Evolutionary conservation across 1,284 basidiomycete species (phyloP), one percentile per base, ranked within the genome.

Genomic region (Hemileccinum hortonii): DNA sequence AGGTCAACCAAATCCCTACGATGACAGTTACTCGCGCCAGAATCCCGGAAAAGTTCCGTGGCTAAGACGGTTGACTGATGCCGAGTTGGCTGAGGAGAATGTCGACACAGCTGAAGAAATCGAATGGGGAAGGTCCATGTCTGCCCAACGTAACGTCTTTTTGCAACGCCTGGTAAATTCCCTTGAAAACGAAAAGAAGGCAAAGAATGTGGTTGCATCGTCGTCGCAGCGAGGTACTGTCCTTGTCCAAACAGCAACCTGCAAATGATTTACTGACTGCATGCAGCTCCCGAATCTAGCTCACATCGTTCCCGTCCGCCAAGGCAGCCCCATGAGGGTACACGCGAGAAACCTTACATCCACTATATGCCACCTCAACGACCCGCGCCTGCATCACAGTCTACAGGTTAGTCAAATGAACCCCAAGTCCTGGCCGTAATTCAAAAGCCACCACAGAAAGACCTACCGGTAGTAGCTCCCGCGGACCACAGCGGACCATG

Each of bases 31-130:
- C 59, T 76, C 86, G 4, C 70, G 69, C 33, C 63, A 69, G 50
- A 64, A 81, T 60, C 70, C 74, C 1, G 78, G 78, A 24, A 81
- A 79, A 62, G 80, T 82, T 32, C 87, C 88, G 2, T 65, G 67
- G 46, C 67, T 90, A 39, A 72, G 74, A 46, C 68, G 67, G 14
- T 70, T 89, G 33, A 74, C 76, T 15, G 69, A 73, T 15, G 67
- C 74, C 42, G 80, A 87, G 61, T 69, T 75, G 53, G 68, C 64
- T 3, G 61, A 66, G 49, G 87, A 90, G 72, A 90, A 90, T 61
- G 71, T 87, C 14, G 87, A 90, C 63, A 80, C 84, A 0, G 60
- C 66, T 15, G 84, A 87, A 40, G 87, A 90, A 67, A 74, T 81
- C 21, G 78, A 78, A 43, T 87, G 83, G 77, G 87, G 85, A 11